Percentiles rank a stretch among this genome's conserved stretches.
Conservation (phyloP, 2,329 filamentous ascomycete genomes). For the Davidsoniella australis region DNA sequence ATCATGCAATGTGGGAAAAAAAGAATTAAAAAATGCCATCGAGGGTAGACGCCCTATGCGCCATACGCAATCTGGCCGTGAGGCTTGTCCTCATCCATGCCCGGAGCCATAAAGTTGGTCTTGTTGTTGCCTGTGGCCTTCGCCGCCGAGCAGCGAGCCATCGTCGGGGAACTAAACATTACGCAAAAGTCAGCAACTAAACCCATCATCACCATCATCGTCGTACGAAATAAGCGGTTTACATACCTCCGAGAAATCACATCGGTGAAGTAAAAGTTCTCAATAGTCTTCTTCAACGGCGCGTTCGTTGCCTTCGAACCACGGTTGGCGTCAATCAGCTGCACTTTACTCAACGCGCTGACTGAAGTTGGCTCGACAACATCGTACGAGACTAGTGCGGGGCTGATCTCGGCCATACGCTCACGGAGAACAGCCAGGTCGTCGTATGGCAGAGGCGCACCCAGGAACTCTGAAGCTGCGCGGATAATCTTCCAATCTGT, state of each 20-base stretch:
- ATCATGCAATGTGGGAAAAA: not conserved
- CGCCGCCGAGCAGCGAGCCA: conserved; percentile 90
- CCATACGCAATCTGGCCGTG: conserved; percentile 45
- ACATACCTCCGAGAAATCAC: conserved; percentile 84
- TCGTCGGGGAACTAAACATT: conserved; percentile 72
- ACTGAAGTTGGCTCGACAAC: conserved; percentile 69
- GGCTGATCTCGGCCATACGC: conserved; percentile 89
- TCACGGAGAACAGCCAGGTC: conserved; percentile 78
- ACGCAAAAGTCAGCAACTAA: not conserved
- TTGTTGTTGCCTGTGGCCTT: conserved; percentile 68
- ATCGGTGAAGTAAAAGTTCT: conserved; percentile 98
- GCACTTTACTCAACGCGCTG: conserved; percentile 67
- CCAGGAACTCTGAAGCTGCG: conserved; percentile 80
- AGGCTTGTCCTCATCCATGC: conserved; percentile 44
- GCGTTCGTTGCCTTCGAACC: conserved; percentile 54
- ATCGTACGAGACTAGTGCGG: conserved; percentile 77
- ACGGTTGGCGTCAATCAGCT: conserved; percentile 94
- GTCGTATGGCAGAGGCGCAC: conserved; percentile 75
- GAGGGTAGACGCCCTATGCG: conserved; percentile 21
- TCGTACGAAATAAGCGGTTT: not conserved
- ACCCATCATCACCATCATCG: not conserved
- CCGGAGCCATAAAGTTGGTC: conserved; percentile 64
- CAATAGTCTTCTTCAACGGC: conserved; percentile 68
- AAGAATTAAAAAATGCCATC: conserved; percentile 3
- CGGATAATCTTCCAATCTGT: conserved; percentile 99